A percentile compares a stretch with the other conserved stretches of the same genome.
phyloP scores from a whole-genome alignment of 257 asterid genomes.

The Solanum appendiculatum region DNA sequence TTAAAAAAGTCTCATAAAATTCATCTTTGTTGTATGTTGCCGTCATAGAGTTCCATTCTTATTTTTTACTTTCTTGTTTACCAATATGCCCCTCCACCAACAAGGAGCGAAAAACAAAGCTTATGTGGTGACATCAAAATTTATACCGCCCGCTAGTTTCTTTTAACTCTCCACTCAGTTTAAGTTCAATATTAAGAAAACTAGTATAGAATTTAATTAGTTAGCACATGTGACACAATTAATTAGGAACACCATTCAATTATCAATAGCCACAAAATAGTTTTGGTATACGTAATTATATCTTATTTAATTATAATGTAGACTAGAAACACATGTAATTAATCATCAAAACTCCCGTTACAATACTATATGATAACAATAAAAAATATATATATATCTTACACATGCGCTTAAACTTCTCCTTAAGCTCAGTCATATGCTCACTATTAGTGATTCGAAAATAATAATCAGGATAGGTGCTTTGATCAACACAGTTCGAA shows the following conservation, averaged over 20 bases:
- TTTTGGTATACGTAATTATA: neutral
- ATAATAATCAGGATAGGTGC: constrained; percentile 54
- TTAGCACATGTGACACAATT: neutral
- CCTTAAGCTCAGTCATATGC: constrained; percentile 52
- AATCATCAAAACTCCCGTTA: neutral
- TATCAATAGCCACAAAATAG: neutral
- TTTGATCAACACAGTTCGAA: constrained; percentile 52
- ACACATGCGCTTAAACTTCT: constrained; percentile 77
- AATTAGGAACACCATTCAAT: neutral
- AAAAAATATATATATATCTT: constrained; percentile 2
- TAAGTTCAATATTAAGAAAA: too few species aligned
- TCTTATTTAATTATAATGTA: neutral
- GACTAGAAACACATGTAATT: neutral
- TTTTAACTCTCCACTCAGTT: too few species aligned
- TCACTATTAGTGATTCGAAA: constrained; percentile 64
- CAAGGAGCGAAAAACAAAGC: too few species aligned
- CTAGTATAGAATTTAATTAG: neutral
- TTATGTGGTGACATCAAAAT: too few species aligned
- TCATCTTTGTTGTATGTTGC: neutral
- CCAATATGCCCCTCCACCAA: too few species aligned
- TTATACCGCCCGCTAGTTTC: too few species aligned
- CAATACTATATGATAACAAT: neutral
- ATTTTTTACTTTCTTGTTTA: too few species aligned
- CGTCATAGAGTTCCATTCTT: too few species aligned
- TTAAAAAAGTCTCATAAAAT: neutral